A percentile compares a stretch with the other conserved stretches of the same genome.
Conservation (phyloP, 1,284 basidiomycete species). For the Anthracocystis walkeri region DNA sequence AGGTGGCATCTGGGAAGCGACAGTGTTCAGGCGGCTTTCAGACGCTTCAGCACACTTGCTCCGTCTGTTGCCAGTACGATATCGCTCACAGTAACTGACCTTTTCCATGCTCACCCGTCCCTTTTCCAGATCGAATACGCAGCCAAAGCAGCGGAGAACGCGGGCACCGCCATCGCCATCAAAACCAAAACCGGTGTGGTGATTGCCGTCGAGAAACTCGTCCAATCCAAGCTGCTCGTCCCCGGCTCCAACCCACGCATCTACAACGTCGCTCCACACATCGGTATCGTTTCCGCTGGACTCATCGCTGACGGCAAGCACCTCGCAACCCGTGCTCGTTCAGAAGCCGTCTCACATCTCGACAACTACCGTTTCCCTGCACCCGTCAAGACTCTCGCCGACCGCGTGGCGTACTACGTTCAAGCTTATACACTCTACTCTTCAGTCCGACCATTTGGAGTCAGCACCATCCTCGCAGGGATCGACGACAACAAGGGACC, state of each 20-base stretch:
- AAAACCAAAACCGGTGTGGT: slow-evolving; percentile 93
- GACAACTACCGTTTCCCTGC: slow-evolving; percentile 81
- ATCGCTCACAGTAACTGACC: slow-evolving; percentile 1
- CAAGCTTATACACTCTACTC: slow-evolving; percentile 98
- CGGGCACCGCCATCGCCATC: slow-evolving; percentile 81
- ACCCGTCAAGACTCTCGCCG: slow-evolving; percentile 84
- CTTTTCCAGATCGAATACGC: slow-evolving; percentile 87
- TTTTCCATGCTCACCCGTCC: neutral
- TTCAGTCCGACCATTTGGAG: slow-evolving; percentile 95
- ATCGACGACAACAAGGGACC: slow-evolving; percentile 83
- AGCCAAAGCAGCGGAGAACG: slow-evolving; percentile 97
- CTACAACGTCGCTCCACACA: slow-evolving; percentile 90
- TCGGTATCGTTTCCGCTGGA: slow-evolving; percentile 85
- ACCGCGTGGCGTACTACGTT: slow-evolving; percentile 87
- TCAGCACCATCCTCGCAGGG: slow-evolving; percentile 89
- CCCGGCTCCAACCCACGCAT: slow-evolving; percentile 93
- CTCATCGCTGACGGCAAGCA: slow-evolving; percentile 94
- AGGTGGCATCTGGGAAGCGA: no score
- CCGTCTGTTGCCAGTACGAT: no score
- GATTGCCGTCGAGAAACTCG: slow-evolving; percentile 90
- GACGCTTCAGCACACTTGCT: no score
- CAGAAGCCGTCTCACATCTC: slow-evolving; percentile 83
- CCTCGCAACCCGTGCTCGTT: slow-evolving; percentile 84
- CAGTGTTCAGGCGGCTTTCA: no score
- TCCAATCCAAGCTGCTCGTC: slow-evolving; percentile 96